These are phyloP conservation scores for Aspergillus udagawae DNA, from an alignment of 2,329 filamentous ascomycete genomes.

Conservation along the genomic window DNA sequence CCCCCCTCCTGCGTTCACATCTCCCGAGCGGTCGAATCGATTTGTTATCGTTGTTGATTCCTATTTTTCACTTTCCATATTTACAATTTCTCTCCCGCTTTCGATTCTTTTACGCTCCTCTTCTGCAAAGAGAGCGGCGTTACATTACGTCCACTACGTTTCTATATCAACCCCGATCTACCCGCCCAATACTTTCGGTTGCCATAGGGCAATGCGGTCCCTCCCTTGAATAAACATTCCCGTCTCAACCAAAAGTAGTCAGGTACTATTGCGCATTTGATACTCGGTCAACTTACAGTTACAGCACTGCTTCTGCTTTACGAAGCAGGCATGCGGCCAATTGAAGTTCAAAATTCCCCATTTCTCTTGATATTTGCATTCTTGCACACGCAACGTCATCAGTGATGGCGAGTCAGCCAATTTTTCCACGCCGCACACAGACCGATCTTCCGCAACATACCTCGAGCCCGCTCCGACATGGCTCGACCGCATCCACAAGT, in stretches of 20 bases:
- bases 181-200: constrained; percentile 13
- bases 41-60: neutral
- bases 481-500: constrained; percentile 52
- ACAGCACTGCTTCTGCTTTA: constrained; percentile 21
- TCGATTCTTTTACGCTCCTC: neutral
- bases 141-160: constrained; percentile 9
- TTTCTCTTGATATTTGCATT: constrained; percentile 27
- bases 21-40: neutral
- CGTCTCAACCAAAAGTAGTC: constrained; percentile 6
- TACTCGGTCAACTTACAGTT: constrained; percentile 7
- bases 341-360: constrained; percentile 25
- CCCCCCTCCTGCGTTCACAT: constrained; percentile 1
- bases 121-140: neutral
- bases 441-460: constrained; percentile 39
- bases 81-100: neutral
- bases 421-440: constrained; percentile 35
- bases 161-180: constrained; percentile 23
- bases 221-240: constrained; percentile 24
- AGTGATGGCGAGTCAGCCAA: constrained; percentile 39
- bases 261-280: constrained; percentile 1
- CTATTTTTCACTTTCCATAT: neutral
- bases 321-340: constrained; percentile 39
- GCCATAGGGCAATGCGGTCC: constrained; percentile 17
- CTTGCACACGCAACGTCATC: constrained; percentile 20
- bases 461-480: constrained; percentile 49